phyloP scores from a whole-genome alignment of 345 rosid species.

The Boechera divaricarpa region DNA sequence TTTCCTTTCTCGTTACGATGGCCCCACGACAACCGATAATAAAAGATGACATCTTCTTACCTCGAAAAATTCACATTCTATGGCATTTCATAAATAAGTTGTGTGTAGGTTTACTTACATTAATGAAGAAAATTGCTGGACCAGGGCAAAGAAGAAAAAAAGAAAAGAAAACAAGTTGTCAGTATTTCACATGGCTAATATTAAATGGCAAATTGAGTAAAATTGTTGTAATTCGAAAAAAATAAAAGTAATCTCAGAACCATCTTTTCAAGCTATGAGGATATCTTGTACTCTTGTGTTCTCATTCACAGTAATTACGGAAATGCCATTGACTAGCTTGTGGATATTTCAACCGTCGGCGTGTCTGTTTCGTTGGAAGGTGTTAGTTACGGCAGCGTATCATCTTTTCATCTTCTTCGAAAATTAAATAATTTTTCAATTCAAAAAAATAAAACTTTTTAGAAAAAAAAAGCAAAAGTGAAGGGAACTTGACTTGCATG shows the following conservation, averaged over 20 bases:
- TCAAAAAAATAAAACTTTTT: neutral
- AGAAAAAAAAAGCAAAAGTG: neutral
- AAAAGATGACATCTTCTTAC: neutral
- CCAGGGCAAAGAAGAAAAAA: neutral
- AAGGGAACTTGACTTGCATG: slow-evolving; percentile 36
- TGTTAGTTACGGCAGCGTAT: slow-evolving; percentile 31
- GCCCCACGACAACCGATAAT: slow-evolving; percentile 30
- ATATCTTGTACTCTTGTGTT: slow-evolving; percentile 15
- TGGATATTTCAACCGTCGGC: slow-evolving; percentile 30
- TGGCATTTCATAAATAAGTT: neutral
- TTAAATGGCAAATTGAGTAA: slow-evolving; percentile 11
- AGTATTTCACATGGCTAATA: slow-evolving; percentile 37
- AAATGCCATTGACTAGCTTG: slow-evolving; percentile 24
- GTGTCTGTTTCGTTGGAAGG: slow-evolving; percentile 33
- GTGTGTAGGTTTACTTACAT: neutral
- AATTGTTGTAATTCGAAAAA: neutral
- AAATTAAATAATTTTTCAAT: neutral
- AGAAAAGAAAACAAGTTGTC: slow-evolving; percentile 29
- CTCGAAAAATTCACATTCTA: slow-evolving; percentile 15
- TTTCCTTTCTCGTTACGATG: neutral
- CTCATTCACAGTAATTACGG: slow-evolving; percentile 9
- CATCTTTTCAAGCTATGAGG: neutral
- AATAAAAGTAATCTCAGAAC: no score
- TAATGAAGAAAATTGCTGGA: slow-evolving; percentile 19
- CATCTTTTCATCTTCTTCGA: slow-evolving; percentile 30